phyloP scores from a whole-genome alignment of 2,329 filamentous ascomycete species.

The Ceratocystis huliohia region DNA sequence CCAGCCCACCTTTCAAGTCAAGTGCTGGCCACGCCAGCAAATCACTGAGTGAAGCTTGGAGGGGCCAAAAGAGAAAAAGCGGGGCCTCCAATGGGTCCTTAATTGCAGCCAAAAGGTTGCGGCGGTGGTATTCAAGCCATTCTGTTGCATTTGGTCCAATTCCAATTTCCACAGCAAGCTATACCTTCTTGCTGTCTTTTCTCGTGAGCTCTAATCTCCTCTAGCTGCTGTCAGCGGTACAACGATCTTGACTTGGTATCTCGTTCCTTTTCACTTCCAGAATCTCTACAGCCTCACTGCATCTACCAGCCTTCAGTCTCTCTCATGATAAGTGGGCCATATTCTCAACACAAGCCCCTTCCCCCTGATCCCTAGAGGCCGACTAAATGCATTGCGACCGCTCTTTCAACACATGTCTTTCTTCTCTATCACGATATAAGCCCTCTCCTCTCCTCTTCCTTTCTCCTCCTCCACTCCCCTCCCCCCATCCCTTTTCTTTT shows the following conservation, averaged over 20 bases:
- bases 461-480: background rate
- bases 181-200: background rate
- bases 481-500: background rate
- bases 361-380: background rate
- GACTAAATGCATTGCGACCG: background rate
- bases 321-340: background rate
- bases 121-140: too few relatives aligned
- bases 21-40: background rate
- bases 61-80: conserved; percentile 3
- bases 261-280: background rate
- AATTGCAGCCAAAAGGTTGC: background rate
- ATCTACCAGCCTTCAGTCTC: background rate
- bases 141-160: background rate
- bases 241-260: background rate
- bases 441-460: background rate
- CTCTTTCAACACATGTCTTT: background rate
- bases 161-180: background rate
- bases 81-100: background rate
- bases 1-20: too few relatives aligned
- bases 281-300: background rate
- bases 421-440: background rate
- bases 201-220: background rate
- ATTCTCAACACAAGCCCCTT: background rate
- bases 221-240: background rate
- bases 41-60: conserved; percentile 2